These are phyloP conservation scores for Leonotis leonurus DNA, from an alignment of 257 asterid species.

Conservation along the genomic window DNA sequence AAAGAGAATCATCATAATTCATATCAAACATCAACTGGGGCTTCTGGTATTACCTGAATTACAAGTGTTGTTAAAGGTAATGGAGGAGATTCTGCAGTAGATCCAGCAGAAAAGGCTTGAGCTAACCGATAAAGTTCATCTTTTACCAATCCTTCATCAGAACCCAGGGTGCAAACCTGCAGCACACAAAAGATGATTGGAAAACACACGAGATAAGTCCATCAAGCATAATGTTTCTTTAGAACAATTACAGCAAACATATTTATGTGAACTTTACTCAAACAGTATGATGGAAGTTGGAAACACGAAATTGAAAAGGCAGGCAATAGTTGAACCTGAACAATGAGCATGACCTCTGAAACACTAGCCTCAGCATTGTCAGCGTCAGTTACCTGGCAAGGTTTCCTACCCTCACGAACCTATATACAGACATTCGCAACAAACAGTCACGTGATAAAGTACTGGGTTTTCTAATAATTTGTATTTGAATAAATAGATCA, in stretches of 20 bases:
- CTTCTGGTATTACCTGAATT: slow-evolving; percentile 54
- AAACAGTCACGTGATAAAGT: slow-evolving; percentile 14
- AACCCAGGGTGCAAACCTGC: slow-evolving; percentile 65
- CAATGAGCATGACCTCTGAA: slow-evolving; percentile 87
- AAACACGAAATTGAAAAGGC: slow-evolving; percentile 8
- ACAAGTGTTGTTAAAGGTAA: slow-evolving; percentile 76
- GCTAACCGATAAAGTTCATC: slow-evolving; percentile 62
- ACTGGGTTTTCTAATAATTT: neutral
- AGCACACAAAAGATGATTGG: slow-evolving; percentile 8
- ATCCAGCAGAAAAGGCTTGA: slow-evolving; percentile 60
- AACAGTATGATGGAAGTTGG: neutral
- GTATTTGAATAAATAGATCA: neutral
- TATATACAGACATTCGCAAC: slow-evolving; percentile 17
- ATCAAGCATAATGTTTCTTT: slow-evolving; percentile 11
- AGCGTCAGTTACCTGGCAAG: slow-evolving; percentile 31
- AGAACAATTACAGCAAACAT: slow-evolving; percentile 2
- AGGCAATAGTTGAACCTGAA: slow-evolving; percentile 57
- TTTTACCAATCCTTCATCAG: slow-evolving; percentile 51
- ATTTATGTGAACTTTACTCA: neutral
- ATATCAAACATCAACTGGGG: neutral
- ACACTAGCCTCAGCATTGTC: slow-evolving; percentile 40
- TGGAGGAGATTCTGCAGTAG: slow-evolving; percentile 45
- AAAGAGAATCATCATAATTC: neutral
- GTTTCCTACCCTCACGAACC: slow-evolving; percentile 94
- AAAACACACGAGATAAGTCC: neutral